Conservation (phyloP, 139 green algal genomes). For the Trebouxia sp. region DNA sequence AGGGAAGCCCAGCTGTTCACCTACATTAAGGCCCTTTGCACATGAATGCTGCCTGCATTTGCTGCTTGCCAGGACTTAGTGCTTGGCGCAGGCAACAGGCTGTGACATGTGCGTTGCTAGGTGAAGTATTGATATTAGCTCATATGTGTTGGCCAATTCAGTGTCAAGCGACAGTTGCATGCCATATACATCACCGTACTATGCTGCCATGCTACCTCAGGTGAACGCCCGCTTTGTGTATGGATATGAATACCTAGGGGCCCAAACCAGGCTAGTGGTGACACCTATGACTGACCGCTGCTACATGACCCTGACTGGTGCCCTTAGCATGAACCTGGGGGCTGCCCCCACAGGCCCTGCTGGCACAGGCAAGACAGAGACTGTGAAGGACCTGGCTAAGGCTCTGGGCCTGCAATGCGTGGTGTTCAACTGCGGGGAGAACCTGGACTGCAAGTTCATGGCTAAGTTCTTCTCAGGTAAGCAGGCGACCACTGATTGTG, state of each 20-base stretch:
- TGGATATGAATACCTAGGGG: slow-evolving; percentile 89
- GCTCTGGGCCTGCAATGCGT: slow-evolving; percentile 86
- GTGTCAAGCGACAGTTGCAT: too few species aligned
- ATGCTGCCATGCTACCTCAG: not conserved
- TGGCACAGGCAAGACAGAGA: slow-evolving; percentile 89
- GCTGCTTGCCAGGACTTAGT: too few species aligned
- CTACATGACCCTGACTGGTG: slow-evolving; percentile 89
- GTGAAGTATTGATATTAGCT: too few species aligned
- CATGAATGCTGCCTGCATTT: too few species aligned
- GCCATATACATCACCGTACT: too few species aligned
- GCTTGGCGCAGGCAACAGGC: too few species aligned
- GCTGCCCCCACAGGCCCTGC: slow-evolving; percentile 82
- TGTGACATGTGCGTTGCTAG: too few species aligned
- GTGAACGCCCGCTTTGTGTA: slow-evolving; percentile 62
- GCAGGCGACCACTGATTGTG: not conserved
- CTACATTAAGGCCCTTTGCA: too few species aligned
- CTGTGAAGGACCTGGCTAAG: slow-evolving; percentile 79
- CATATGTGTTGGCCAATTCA: too few species aligned
- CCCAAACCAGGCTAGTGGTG: slow-evolving; percentile 82
- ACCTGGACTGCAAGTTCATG: slow-evolving; percentile 86
- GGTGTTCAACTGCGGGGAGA: slow-evolving; percentile 93
- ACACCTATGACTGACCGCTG: slow-evolving; percentile 89
- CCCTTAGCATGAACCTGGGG: slow-evolving; percentile 85
- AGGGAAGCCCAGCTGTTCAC: too few species aligned
- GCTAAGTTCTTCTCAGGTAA: slow-evolving; percentile 77